Base-by-base conservation (phyloP, 371 early-diverging fungal genomes). In the Mortierella sp. region DNA sequence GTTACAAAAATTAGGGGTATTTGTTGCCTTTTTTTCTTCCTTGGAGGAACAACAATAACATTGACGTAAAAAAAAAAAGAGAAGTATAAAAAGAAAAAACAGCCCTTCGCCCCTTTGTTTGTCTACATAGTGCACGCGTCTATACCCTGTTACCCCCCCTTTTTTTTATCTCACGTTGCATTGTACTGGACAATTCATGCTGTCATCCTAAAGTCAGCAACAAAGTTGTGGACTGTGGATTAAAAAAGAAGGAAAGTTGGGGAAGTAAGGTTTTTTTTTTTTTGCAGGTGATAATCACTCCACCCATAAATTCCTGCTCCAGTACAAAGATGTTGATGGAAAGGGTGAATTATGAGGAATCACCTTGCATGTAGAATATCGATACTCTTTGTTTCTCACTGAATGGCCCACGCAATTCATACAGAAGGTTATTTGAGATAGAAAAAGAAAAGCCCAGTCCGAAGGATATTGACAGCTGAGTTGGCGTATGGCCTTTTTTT, bases 91-190 rank as follows among this genome's bases (percentile, higher is more conserved):
- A 21, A 33, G 33, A n/a, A 33, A 33, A 33, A 15, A 28, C 13
- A 38, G 57, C 60, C 60, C 59, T 22, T 53, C 52, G 65, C 65
- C 71, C 65, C 71, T 71, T 63, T 70, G 70, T 70, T 64, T 48
- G 16, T 53, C 32, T 48, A 21, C 4, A 53, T 3, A 6, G 21
- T 60, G 47, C 55, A 69, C 63, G 70, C 70, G 64, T 58, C 64
- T 40, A n/a, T n/a, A n/a, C n/a, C n/a, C n/a, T 61, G 62, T 61
- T 63, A 65, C n/a, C 72, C 32, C 47, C 32, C 66, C 58, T 32
- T 43, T 60, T 65, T 48, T 66, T 63, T 48, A 60, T 66, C 66
- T 61, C 55, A 60, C 62, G 66, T 55, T 28, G 47, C 47, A 22
- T 45, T 40, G 50, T 43, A 33, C 15, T 28, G 38, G 24, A 48